A percentile compares a stretch with the other conserved stretches of the same genome.
Evolutionary conservation across 192 early-diverging fungal genomes (phyloP).

Genomic region (Podila epigama): DNA sequence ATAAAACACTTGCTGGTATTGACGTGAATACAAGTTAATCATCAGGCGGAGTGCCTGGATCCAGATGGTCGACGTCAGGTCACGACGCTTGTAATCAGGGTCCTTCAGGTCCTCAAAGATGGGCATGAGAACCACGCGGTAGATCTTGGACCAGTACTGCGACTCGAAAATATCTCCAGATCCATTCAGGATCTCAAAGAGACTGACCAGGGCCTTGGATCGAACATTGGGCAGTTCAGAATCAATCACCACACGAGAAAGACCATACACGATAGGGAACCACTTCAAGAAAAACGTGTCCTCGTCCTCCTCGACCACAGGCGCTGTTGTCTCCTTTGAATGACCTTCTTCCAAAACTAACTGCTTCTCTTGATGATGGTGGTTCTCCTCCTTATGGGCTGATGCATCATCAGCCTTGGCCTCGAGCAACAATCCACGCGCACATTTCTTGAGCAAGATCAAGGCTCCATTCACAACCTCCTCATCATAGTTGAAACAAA

Average conservation of each 20-base stretch:
- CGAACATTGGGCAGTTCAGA: conserved; percentile 47
- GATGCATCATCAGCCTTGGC: conserved; percentile 13
- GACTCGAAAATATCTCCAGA: conserved; percentile 81
- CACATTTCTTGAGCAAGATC: conserved; percentile 51
- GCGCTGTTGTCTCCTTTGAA: conserved; percentile 63
- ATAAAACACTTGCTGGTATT: conserved; percentile 75
- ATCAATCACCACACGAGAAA: conserved; percentile 55
- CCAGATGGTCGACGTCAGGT: conserved; percentile 89
- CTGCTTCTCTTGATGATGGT: conserved; percentile 7
- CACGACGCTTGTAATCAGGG: conserved; percentile 80
- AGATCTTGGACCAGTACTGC: conserved; percentile 84
- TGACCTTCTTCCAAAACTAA: conserved; percentile 68
- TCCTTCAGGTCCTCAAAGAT: conserved; percentile 90
- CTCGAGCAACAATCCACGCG: conserved; percentile 47
- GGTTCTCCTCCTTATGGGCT: conserved; percentile 29
- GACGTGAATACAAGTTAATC: conserved; percentile 79
- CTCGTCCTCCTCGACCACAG: conserved; percentile 44
- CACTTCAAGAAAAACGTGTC: conserved; percentile 58
- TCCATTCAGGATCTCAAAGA: conserved; percentile 84
- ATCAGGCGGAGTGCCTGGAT: conserved; percentile 90
- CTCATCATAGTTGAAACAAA: conserved; percentile 56
- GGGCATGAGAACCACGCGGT: conserved; percentile 85
- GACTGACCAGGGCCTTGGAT: conserved; percentile 74
- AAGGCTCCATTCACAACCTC: conserved; percentile 67
- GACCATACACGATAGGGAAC: conserved; percentile 57